These are phyloP conservation scores for Dalbergia cultrata DNA, from an alignment of 306 rosid species.

Conservation along the genomic window DNA sequence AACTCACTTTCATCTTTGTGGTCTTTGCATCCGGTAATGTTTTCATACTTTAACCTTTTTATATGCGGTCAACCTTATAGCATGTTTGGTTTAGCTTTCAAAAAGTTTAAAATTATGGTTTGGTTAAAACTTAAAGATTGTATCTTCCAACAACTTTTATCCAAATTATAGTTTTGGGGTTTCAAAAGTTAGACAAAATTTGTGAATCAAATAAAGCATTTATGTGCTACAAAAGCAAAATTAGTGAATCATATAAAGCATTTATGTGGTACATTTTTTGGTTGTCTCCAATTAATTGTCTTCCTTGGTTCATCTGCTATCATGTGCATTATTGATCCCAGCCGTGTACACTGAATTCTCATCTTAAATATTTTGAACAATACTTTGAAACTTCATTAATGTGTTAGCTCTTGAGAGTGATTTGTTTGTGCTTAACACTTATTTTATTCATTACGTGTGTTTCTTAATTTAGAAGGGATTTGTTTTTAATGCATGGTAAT, in stretches of 20 bases:
- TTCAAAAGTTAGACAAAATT: too few species aligned
- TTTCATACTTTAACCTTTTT: neutral
- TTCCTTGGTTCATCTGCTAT: neutral
- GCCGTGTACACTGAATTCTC: too few species aligned
- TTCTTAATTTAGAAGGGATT: neutral
- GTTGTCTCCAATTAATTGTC: neutral
- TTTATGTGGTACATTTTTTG: slow-evolving; percentile 10
- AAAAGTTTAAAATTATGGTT: too few species aligned
- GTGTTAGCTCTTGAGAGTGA: too few species aligned
- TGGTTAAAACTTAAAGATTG: too few species aligned
- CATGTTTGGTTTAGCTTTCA: too few species aligned
- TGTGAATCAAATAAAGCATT: slow-evolving; percentile 13
- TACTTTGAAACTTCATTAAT: too few species aligned
- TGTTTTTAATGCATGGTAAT: slow-evolving; percentile 3
- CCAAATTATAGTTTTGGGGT: too few species aligned
- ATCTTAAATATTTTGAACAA: neutral
- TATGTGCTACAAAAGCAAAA: neutral
- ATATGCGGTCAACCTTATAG: neutral
- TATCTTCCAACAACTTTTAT: too few species aligned
- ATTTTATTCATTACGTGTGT: neutral
- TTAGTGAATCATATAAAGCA: slow-evolving; percentile 1
- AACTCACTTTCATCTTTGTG: slow-evolving; percentile 41
- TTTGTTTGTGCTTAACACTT: neutral
- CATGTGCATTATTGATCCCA: too few species aligned
- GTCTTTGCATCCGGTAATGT: slow-evolving; percentile 41